A percentile compares a stretch with the other conserved stretches of the same genome.
Conservation (phyloP, 306 rosid species). For the Cyamopsis tetragonoloba region DNA sequence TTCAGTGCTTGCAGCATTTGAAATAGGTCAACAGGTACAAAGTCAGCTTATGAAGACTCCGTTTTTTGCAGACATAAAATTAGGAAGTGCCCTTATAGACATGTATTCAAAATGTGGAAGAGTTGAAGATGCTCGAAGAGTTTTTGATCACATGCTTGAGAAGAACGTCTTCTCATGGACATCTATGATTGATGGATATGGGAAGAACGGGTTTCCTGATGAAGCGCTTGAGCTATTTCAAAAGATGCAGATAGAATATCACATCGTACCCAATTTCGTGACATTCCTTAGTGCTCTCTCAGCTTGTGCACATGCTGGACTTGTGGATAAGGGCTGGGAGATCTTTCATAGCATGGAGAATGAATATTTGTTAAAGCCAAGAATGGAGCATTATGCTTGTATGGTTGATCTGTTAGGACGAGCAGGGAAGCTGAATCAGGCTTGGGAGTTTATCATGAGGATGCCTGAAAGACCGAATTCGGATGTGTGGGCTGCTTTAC, state of each 20-base stretch:
- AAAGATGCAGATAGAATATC: slow-evolving; percentile 43
- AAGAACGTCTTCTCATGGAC: slow-evolving; percentile 93
- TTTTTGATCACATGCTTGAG: slow-evolving; percentile 62
- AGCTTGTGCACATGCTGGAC: slow-evolving; percentile 88
- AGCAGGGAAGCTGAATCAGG: slow-evolving; percentile 63
- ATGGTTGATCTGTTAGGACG: slow-evolving; percentile 89
- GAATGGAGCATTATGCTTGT: slow-evolving; percentile 93
- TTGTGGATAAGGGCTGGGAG: slow-evolving; percentile 62
- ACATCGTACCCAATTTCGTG: slow-evolving; percentile 56
- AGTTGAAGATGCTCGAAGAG: slow-evolving; percentile 53
- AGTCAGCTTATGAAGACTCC: slow-evolving; percentile 69
- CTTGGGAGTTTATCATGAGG: slow-evolving; percentile 65
- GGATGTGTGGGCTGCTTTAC: slow-evolving; percentile 88
- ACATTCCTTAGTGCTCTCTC: slow-evolving; percentile 82
- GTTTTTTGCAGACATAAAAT: slow-evolving; percentile 45
- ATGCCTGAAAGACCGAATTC: slow-evolving; percentile 79
- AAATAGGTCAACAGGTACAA: slow-evolving; percentile 71
- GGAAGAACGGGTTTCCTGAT: slow-evolving; percentile 68
- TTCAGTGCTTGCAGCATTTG: slow-evolving; percentile 60
- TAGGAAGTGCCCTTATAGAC: slow-evolving; percentile 84
- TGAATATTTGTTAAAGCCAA: slow-evolving; percentile 56
- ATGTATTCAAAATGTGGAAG: slow-evolving; percentile 86
- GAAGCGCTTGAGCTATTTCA: slow-evolving; percentile 69
- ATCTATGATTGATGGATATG: slow-evolving; percentile 94
- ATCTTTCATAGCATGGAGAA: slow-evolving; percentile 67